Base-by-base conservation (phyloP, 2,329 filamentous ascomycete species). In the Aspergillus ochraceus region DNA sequence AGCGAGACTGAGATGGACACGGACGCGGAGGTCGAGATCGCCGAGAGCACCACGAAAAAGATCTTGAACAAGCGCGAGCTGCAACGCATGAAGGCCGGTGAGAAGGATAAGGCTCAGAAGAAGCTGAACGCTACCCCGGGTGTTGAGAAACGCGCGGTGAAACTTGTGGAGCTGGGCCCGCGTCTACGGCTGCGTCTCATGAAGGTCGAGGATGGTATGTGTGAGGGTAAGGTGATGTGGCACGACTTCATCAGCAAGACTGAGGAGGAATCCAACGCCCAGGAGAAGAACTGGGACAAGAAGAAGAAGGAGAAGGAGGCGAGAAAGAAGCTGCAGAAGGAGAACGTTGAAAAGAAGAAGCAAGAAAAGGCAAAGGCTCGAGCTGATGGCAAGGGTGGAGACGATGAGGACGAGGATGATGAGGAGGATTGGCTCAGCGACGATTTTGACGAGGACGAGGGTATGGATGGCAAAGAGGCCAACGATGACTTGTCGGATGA, bases 121-220 rank as follows among this genome's bases (percentile, higher is more conserved):
- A 82, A 66, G 49, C 49, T 70, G 45, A 66, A 63, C 12, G 73
- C 71, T 76, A 65, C 63, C 9, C 82, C 70, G 29, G 76, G 79
- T 60, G 89, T 96, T 6, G 91, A 97, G 77, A 91, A 91, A 68
- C 87, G 92, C 49, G 93, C 91, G 0, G 91, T 99, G 22, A 97
- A 96, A 74, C 82, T 99, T 6, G 88, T 96, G 3, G 95, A 99
- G 77, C 80, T 99, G 0, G 95, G 95, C 0, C 95, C 95, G 1
- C 87, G 95, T 56, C 89, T 99, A 90, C 89, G 86, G 61, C 80
- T 99, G 46, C 87, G 94, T 32, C 81, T 99, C 77, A 93, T 92
- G 57, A 99, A 99, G 80, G 93, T 99, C 4, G 95, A 99, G 73
- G 95, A 99, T 68, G 95, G 94, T 1, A 78, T 98, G 6, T 97